Evolutionary conservation across 768 basidiomycete species (phyloP).

Genomic region (Imleria badia): DNA sequence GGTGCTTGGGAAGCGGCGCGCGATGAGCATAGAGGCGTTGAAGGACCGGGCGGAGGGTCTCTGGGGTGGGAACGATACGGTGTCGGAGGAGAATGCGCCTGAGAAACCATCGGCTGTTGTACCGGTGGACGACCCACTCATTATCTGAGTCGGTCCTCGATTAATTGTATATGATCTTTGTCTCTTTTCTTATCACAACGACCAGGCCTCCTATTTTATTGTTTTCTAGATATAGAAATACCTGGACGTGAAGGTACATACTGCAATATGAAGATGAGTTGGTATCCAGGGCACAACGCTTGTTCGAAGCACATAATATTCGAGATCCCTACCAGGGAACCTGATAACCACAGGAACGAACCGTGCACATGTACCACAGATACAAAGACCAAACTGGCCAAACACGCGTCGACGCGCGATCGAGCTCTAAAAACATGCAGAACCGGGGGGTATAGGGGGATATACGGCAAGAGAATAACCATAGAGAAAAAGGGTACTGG

Average conservation of each 20-base stretch:
- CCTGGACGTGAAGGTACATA: too few relatives aligned
- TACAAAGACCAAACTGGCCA: constrained; percentile 7
- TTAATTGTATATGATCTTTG: too few relatives aligned
- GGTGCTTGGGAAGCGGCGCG: constrained; percentile 24
- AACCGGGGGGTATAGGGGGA: background rate
- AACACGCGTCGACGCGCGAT: constrained; percentile 10
- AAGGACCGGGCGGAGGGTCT: constrained; percentile 11
- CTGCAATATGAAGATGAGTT: too few relatives aligned
- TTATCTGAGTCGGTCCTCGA: too few relatives aligned
- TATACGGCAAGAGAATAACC: background rate
- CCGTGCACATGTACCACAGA: background rate
- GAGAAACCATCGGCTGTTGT: background rate
- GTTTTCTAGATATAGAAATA: too few relatives aligned
- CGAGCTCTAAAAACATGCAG: background rate
- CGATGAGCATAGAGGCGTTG: constrained; percentile 27
- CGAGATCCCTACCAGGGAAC: background rate
- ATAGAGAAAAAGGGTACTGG: background rate
- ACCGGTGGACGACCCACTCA: background rate
- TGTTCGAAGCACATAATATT: background rate
- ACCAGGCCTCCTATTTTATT: too few relatives aligned
- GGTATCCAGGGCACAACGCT: constrained; percentile 12
- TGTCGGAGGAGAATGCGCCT: background rate
- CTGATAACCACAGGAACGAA: constrained; percentile 13
- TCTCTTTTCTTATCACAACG: too few relatives aligned
- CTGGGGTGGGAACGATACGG: too few relatives aligned